Evolutionary conservation across 2,329 filamentous ascomycete species (phyloP).

Genomic region (Penicillium sp.): DNA sequence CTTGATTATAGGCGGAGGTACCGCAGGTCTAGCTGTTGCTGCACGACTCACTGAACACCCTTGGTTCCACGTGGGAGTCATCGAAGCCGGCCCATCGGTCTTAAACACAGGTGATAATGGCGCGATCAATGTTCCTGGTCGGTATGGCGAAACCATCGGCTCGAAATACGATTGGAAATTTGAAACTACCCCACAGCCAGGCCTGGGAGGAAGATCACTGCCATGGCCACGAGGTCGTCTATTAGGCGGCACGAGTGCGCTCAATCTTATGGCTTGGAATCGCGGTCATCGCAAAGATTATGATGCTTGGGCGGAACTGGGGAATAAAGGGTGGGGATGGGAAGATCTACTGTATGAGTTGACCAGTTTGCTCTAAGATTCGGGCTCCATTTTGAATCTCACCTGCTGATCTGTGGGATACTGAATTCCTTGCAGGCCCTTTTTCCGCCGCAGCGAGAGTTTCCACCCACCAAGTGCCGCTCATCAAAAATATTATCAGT

Average conservation of each 20-base stretch:
- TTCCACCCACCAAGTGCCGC: conserved; percentile 34
- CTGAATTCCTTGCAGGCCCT: conserved; percentile 45
- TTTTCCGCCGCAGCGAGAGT: conserved; percentile 53
- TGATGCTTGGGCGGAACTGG: conserved; percentile 35
- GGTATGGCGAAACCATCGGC: conserved; percentile 13
- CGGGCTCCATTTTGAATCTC: not conserved
- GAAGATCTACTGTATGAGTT: conserved; percentile 22
- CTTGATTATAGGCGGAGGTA: conserved; percentile 54
- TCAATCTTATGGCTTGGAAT: conserved; percentile 35
- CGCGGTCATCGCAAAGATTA: conserved; percentile 29
- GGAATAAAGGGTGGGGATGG: conserved; percentile 33
- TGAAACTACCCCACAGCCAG: conserved; percentile 31
- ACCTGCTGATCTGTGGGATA: conserved; percentile 11
- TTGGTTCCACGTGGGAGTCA: conserved; percentile 44
- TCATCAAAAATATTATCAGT: conserved; percentile 29
- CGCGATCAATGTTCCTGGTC: conserved; percentile 27
- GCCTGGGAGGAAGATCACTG: conserved; percentile 11
- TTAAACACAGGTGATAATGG: conserved; percentile 25
- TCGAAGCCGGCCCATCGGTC: conserved; percentile 45
- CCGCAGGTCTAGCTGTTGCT: conserved; percentile 51
- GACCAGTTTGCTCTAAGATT: not conserved
- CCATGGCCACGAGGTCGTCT: conserved; percentile 29
- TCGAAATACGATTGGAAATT: conserved; percentile 37
- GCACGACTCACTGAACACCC: conserved; percentile 40
- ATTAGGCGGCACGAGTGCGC: conserved; percentile 34